Evolutionary conservation across 2,329 filamentous ascomycete genomes (phyloP).

Genomic region (Fusarium sp.): DNA sequence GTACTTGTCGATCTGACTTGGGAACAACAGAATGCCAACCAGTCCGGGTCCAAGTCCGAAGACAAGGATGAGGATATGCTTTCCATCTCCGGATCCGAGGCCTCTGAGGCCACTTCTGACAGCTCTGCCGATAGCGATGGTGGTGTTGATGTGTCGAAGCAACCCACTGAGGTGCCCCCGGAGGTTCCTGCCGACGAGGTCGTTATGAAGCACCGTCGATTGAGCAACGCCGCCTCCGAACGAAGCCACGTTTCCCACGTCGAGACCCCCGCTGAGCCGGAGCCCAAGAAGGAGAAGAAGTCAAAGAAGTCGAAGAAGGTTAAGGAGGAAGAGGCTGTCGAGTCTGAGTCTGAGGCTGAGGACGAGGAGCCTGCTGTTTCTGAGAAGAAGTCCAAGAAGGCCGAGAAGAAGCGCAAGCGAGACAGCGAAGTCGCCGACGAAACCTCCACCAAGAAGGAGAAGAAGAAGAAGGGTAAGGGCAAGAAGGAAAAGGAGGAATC

Average conservation of each 20-base stretch:
- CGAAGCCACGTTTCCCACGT: slow-evolving; percentile 36
- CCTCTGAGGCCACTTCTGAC: slow-evolving; percentile 33
- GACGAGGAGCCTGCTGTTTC: slow-evolving; percentile 29
- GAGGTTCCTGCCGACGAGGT: slow-evolving; percentile 47
- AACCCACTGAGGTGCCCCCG: slow-evolving; percentile 36
- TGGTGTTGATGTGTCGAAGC: slow-evolving; percentile 35
- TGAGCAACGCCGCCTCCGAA: slow-evolving; percentile 47
- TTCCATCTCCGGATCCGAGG: slow-evolving; percentile 34
- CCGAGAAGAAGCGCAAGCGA: slow-evolving; percentile 53
- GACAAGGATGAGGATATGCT: slow-evolving; percentile 36
- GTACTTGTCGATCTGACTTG: slow-evolving; percentile 4
- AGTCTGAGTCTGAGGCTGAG: slow-evolving; percentile 20
- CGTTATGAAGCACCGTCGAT: slow-evolving; percentile 48
- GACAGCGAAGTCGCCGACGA: slow-evolving; percentile 43
- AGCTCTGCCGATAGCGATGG: slow-evolving; percentile 41
- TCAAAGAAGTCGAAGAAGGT: slow-evolving; percentile 36
- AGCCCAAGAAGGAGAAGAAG: slow-evolving; percentile 46
- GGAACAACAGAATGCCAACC: slow-evolving; percentile 20
- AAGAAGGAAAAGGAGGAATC: slow-evolving; percentile 34
- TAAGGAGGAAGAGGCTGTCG: slow-evolving; percentile 18
- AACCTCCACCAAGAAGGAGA: slow-evolving; percentile 39
- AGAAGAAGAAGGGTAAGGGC: slow-evolving; percentile 44
- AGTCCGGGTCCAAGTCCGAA: slow-evolving; percentile 25
- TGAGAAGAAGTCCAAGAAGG: slow-evolving; percentile 50
- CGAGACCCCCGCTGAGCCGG: slow-evolving; percentile 29